Evolutionary conservation across 352 stramenopile genomes (phyloP), one percentile per base, ranked within the genome.

Genomic region (Globisporangium mamillatum): DNA sequence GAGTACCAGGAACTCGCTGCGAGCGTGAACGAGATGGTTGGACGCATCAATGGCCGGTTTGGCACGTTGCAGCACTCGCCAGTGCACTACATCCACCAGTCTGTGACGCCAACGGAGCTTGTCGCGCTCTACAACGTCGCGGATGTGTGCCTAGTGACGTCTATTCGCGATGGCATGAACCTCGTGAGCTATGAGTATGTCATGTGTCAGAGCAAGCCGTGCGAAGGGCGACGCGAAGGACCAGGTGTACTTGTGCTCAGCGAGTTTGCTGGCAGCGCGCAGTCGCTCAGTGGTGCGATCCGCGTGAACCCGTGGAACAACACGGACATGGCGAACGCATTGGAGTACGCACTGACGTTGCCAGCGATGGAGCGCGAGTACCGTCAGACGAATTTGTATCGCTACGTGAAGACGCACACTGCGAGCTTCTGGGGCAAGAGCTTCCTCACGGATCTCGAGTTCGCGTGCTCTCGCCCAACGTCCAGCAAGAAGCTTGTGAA

Each of bases 1-100:
- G 85, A 81, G 58, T 92, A 90, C 63, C 84, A 80, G 63, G 87
- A 89, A 57, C 67, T 91, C 38, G 70, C 87, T 5, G 75, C 75
- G 14, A 87, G 94, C 69, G 84, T 97, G 55, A 97, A 96, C 69
- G 86, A 97, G 68, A 79, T 97, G 57, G 90, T 97, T 1, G 89
- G 89, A 0, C 84, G 89, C 7, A 96, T 97, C 68, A 97, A 97
- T 73, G 88, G 91, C 34, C 86, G 78, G 25, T 97, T 89, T 71
- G 88, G 89, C 3, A 94, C 86, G 36, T 64, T 97, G 4, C 86
- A 97, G 68, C 94, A 97, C 76, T 76, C 83, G 22, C 91, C 91
- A 8, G 93, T 97, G 66, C 89, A 97, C 65, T 97, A 95, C 75
- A 95, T 97, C 56, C 90, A 96, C 72, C 89, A 95, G 67, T 80